Conservation (phyloP, 73 alveolate genomes). For the Paraurostyla sp. region DNA sequence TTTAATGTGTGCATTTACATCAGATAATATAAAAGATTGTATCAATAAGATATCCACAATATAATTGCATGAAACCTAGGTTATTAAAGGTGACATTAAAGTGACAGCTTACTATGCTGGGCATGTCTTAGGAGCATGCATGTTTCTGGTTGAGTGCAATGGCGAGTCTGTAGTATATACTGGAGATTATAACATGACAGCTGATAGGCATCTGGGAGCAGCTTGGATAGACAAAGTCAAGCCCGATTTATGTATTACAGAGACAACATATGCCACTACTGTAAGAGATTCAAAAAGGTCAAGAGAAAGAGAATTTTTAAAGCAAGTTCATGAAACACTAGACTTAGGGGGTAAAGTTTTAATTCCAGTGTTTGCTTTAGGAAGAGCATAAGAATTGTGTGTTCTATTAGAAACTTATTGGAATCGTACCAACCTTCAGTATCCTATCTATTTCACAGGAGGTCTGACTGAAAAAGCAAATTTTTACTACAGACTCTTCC, state of each 20-base stretch:
- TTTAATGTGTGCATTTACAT: slow-evolving; percentile 30
- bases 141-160: slow-evolving; percentile 89
- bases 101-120: slow-evolving; percentile 99
- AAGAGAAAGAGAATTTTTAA: slow-evolving; percentile 98
- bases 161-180: slow-evolving; percentile 97
- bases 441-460: slow-evolving; percentile 95
- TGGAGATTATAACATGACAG: slow-evolving; percentile 98
- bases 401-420: slow-evolving; percentile 98
- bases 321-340: slow-evolving; percentile 95
- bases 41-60: slow-evolving; percentile 60
- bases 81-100: slow-evolving; percentile 76
- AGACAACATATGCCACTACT: slow-evolving; percentile 96
- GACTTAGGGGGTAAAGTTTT: slow-evolving; percentile 98
- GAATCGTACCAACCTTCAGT: slow-evolving; percentile 92
- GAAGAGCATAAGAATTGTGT: slow-evolving; percentile 99
- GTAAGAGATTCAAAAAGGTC: slow-evolving; percentile 97
- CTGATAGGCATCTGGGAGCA: slow-evolving; percentile 98
- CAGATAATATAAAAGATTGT: slow-evolving; percentile 65
- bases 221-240: slow-evolving; percentile 95
- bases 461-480: slow-evolving; percentile 92
- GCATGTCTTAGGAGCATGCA: slow-evolving; percentile 99
- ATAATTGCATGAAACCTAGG: slow-evolving; percentile 67
- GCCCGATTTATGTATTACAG: slow-evolving; percentile 97
- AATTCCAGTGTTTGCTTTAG: slow-evolving; percentile 99
- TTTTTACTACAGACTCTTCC: slow-evolving; percentile 91